Percentiles rank a stretch among this genome's conserved stretches.
Evolutionary conservation across 2,329 filamentous ascomycete species (phyloP).

Genomic region (Aspergillus felis): DNA sequence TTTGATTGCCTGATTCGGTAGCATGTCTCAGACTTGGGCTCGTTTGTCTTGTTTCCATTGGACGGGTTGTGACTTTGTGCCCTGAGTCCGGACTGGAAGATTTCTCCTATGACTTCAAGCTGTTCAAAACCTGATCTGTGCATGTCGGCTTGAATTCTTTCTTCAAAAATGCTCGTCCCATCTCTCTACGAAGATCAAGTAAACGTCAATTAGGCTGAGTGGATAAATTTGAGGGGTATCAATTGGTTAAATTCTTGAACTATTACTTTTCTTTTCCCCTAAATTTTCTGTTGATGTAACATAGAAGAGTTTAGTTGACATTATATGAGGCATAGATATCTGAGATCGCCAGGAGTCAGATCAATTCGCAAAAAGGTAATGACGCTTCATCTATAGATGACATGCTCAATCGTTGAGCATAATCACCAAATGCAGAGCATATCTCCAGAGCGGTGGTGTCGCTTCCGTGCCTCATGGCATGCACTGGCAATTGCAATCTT

Average conservation of each 20-base stretch:
- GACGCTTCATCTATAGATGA: slow-evolving; percentile 3
- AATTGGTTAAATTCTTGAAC: background rate
- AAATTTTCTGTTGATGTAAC: background rate
- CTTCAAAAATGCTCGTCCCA: background rate
- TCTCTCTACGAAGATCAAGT: background rate
- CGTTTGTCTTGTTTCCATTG: no score
- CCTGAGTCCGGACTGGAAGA: no score
- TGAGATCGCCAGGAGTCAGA: slow-evolving; percentile 19
- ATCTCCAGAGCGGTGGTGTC: slow-evolving; percentile 3
- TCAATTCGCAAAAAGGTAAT: slow-evolving; percentile 9
- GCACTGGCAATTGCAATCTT: slow-evolving; percentile 1
- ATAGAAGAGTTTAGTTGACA: background rate
- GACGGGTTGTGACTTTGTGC: no score
- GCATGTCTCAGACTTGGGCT: background rate
- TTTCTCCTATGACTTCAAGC: background rate
- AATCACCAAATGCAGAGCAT: background rate
- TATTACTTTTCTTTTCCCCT: background rate
- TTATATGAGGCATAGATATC: background rate
- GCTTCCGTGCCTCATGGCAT: slow-evolving; percentile 11
- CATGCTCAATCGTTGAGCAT: background rate
- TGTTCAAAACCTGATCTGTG: background rate
- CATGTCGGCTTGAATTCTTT: background rate
- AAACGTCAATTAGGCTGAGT: background rate
- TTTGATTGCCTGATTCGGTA: background rate
- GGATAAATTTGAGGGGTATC: background rate